Conservation (phyloP, 2,329 filamentous ascomycete genomes). For the Verticillium isaacii region DNA sequence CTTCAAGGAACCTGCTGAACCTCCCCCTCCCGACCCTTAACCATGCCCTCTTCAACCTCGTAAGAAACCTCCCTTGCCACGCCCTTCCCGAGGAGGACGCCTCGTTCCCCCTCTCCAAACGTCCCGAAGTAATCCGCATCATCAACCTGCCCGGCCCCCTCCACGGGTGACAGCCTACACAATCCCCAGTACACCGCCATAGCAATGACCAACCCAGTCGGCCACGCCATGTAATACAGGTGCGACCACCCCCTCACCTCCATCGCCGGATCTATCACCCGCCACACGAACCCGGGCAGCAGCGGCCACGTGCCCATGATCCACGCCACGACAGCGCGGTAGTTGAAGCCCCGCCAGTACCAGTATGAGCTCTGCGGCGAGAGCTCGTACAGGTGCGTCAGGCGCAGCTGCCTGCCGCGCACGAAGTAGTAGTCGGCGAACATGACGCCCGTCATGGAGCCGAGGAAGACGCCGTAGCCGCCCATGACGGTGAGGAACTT, state of each 20-base stretch:
- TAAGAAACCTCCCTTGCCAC: background rate
- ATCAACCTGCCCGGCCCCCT: conserved; percentile 14
- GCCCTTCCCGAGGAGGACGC: background rate
- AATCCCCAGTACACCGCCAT: conserved; percentile 13
- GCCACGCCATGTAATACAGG: conserved; percentile 21
- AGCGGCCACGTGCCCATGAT: conserved; percentile 14
- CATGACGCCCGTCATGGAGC: conserved; percentile 30
- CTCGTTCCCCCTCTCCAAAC: conserved; percentile 10
- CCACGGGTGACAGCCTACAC: conserved; percentile 14
- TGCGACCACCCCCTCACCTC: conserved; percentile 19
- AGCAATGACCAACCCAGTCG: conserved; percentile 15
- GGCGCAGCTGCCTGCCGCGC: conserved; percentile 25
- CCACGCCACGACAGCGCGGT: conserved; percentile 14
- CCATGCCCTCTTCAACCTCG: background rate
- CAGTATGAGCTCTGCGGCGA: conserved; percentile 15
- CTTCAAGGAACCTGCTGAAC: background rate
- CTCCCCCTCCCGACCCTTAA: background rate
- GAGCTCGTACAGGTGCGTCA: conserved; percentile 27
- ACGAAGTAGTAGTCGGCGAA: conserved; percentile 28
- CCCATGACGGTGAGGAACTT: conserved; percentile 23
- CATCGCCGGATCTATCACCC: conserved; percentile 10
- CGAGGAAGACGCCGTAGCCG: conserved; percentile 27
- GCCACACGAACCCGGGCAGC: conserved; percentile 16
- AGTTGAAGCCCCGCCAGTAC: conserved; percentile 17
- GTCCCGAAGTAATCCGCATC: conserved; percentile 21